phyloP scores from a whole-genome alignment of 352 stramenopile species.

The Thraustochytrium sp. region DNA sequence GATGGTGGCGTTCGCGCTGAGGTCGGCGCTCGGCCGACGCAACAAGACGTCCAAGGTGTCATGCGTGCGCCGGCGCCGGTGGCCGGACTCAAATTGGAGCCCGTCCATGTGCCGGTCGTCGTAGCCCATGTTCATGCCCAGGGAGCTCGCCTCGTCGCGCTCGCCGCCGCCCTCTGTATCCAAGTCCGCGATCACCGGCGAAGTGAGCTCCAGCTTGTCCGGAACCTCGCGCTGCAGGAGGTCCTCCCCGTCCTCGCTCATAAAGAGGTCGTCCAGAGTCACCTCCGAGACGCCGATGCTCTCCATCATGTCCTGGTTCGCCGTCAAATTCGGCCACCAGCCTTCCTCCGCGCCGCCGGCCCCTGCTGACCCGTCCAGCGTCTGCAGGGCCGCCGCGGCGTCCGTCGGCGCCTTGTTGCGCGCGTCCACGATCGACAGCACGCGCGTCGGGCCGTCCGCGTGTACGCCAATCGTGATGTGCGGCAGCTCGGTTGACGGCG shows the following conservation, averaged over 20 bases:
- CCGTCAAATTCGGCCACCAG: neutral
- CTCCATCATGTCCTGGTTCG: neutral
- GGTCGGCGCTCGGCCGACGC: too few species aligned
- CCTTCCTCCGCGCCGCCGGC: neutral
- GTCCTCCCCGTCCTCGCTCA: too few species aligned
- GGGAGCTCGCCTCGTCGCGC: neutral
- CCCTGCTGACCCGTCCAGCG: neutral
- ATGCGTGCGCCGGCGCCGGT: neutral
- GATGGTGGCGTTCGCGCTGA: too few species aligned
- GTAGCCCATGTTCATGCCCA: neutral
- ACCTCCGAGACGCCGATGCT: neutral
- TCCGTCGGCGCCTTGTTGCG: constrained; percentile 11
- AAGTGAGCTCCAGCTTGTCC: neutral
- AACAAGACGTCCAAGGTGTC: too few species aligned
- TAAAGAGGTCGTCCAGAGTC: neutral
- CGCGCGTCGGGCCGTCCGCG: constrained; percentile 13
- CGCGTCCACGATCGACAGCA: constrained; percentile 32
- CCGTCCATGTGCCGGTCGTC: neutral
- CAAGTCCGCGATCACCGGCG: neutral
- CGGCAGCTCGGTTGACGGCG: neutral
- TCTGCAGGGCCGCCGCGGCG: neutral
- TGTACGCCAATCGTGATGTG: constrained; percentile 40
- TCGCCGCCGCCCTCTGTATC: neutral
- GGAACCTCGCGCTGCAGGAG: too few species aligned
- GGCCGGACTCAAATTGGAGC: neutral